Evolutionary conservation across 805 yeast genomes (phyloP), one percentile per base, ranked within the genome.

Genomic region (Diddensiella caesifluorescens): DNA sequence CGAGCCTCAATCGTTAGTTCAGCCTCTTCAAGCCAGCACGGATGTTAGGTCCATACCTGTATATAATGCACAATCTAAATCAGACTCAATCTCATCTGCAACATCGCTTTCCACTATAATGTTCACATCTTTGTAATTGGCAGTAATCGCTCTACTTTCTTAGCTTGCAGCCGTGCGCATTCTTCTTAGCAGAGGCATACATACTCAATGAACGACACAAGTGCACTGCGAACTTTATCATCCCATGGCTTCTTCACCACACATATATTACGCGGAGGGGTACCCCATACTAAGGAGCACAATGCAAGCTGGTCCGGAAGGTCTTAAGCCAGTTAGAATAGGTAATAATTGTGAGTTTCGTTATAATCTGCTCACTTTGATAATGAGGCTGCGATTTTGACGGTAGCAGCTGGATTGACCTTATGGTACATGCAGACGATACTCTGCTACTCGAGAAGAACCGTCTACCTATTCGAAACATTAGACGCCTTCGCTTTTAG

Each of bases 161-260:
- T 25, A 25, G 27, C 27, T 12, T 25, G 9, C 9, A 25, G 10
- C 27, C 12, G 27, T 25, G 22, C 19, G 44, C n/a, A n/a, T n/a
- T n/a, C n/a, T n/a, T n/a, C n/a, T n/a, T n/a, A n/a, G n/a, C n/a
- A n/a, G 15, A 7, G 32, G 32, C 38, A 3, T 35, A n/a, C n/a
- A n/a, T n/a, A 44, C 31, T 46, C 62, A 15, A 88, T 74, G 48
- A 89, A 81, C 34, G 68, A 67, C 5, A 77, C 70, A 76, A 82
- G 75, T 3, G 92, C 87, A 4, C 67, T 63, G 10, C 80, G 68
- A 2, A 86, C 94, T 5, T 67, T 64, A 1, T 64, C 60, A 38
- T 85, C 76, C 80, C 84, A 77, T 1, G 95, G 95, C 57, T 90
- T 90, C 62, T 88, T 89, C 22, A 86, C 85, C 13, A 90, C 68